Conservation (phyloP, 2,329 filamentous ascomycete species). For the Neofusicoccum sp. region DNA sequence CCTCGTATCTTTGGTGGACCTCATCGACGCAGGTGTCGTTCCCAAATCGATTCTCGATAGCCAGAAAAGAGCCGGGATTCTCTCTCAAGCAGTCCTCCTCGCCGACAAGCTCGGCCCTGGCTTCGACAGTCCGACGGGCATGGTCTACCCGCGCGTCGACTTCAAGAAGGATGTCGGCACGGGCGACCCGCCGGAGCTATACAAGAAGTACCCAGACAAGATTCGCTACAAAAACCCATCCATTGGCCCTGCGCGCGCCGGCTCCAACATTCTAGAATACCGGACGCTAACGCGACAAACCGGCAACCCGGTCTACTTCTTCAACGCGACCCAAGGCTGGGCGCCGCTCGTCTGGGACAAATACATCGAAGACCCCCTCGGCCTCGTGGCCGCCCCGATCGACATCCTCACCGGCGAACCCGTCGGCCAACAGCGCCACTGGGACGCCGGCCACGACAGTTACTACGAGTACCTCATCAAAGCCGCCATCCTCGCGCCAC, state of each 20-base stretch:
- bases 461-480: constrained; percentile 46
- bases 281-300: constrained; percentile 42
- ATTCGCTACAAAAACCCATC: constrained; percentile 35
- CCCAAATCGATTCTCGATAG: constrained; percentile 31
- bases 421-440: constrained; percentile 39
- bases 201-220: constrained; percentile 30
- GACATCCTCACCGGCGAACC: constrained; percentile 44
- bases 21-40: constrained; percentile 42
- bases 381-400: constrained; percentile 43
- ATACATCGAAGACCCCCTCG: constrained; percentile 39
- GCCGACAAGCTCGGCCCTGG: constrained; percentile 39
- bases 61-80: constrained; percentile 33
- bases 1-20: constrained; percentile 39
- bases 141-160: constrained; percentile 47
- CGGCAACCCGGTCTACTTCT: constrained; percentile 39
- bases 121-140: constrained; percentile 41
- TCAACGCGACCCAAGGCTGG: constrained; percentile 45
- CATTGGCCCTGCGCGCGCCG: constrained; percentile 42
- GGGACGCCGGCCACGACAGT: constrained; percentile 46
- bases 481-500: constrained; percentile 37
- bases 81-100: constrained; percentile 38
- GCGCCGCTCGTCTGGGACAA: constrained; percentile 46
- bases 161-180: constrained; percentile 36
- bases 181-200: constrained; percentile 31
- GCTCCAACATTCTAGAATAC: constrained; percentile 47